Conservation (phyloP, 2,329 filamentous ascomycete species). For the Claviceps citrina region DNA sequence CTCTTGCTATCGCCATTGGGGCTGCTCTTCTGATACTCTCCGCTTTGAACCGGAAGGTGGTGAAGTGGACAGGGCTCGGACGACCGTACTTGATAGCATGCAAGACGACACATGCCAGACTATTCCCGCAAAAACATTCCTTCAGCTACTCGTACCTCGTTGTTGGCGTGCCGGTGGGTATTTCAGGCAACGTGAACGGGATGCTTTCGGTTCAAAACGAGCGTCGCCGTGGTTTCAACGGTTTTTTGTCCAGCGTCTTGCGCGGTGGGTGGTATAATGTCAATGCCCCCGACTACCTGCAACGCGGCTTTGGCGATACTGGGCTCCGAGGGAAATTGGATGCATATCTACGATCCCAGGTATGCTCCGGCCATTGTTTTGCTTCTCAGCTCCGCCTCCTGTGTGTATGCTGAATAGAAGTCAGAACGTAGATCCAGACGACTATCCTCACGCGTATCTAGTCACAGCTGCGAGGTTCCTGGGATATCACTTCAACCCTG, state of each 20-base stretch:
- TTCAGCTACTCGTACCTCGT: conserved; percentile 59
- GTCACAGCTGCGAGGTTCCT: conserved; percentile 55
- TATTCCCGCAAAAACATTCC: conserved; percentile 52
- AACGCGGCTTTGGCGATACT: conserved; percentile 33
- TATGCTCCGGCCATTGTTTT: conserved; percentile 17
- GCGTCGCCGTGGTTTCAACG: neutral
- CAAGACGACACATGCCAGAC: conserved; percentile 46
- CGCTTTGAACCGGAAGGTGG: neutral
- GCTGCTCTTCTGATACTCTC: neutral
- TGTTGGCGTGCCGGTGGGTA: conserved; percentile 52
- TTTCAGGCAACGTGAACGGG: conserved; percentile 36
- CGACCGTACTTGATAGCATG: conserved; percentile 47
- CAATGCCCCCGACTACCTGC: conserved; percentile 44
- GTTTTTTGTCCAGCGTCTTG: conserved; percentile 2
- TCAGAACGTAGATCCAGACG: conserved; percentile 40
- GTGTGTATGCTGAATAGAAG: neutral
- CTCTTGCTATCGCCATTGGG: neutral
- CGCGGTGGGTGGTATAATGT: conserved; percentile 39
- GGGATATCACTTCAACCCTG: conserved; percentile 58
- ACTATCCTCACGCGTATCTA: conserved; percentile 54
- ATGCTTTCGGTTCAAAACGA: conserved; percentile 34
- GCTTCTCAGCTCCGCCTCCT: conserved; percentile 6
- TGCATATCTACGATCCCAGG: conserved; percentile 40
- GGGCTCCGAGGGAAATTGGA: conserved; percentile 49
- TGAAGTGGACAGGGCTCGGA: conserved; percentile 5